A percentile compares a stretch with the other conserved stretches of the same genome.
Conservation (phyloP, 2,329 filamentous ascomycete species). For the Ceratocystis albifundus region DNA sequence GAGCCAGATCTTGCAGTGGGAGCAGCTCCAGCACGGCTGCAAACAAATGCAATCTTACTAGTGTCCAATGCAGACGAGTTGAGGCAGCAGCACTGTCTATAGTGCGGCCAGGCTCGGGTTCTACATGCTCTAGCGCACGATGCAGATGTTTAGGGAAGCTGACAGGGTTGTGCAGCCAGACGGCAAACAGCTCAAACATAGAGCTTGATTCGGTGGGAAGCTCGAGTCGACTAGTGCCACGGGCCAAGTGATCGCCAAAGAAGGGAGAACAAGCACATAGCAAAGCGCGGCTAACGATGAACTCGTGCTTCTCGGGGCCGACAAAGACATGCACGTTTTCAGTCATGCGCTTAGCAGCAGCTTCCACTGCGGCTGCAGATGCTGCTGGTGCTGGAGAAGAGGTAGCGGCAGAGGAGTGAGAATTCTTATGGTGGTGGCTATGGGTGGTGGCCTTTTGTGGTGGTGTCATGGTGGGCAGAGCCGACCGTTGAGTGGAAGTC, state of each 20-base stretch:
- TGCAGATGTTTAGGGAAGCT: conserved; percentile 37
- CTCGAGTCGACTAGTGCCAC: conserved; percentile 32
- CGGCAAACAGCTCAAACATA: conserved; percentile 44
- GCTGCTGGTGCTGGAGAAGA: not conserved
- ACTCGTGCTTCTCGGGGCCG: conserved; percentile 34
- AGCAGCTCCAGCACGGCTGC: conserved; percentile 41
- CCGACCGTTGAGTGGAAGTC: conserved; percentile 11
- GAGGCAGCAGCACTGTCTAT: conserved; percentile 26
- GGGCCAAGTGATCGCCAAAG: conserved; percentile 38
- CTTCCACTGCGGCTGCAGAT: not conserved
- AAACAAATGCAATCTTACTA: conserved; percentile 47
- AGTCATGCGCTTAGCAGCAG: not conserved
- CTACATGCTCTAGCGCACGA: conserved; percentile 30
- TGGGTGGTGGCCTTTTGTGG: not conserved
- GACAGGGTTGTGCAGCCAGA: conserved; percentile 34
- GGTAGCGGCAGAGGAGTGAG: not conserved
- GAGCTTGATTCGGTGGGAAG: conserved; percentile 38
- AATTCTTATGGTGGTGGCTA: not conserved
- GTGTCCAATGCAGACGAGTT: conserved; percentile 43
- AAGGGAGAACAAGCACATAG: conserved; percentile 39
- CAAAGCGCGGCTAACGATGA: conserved; percentile 36
- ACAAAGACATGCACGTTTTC: conserved; percentile 33
- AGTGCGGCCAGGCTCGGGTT: conserved; percentile 22
- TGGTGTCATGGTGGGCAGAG: conserved; percentile 6
- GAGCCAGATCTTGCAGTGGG: conserved; percentile 44